Conservation (phyloP, 2,329 filamentous ascomycete species). For the Biscogniauxia marginata region DNA sequence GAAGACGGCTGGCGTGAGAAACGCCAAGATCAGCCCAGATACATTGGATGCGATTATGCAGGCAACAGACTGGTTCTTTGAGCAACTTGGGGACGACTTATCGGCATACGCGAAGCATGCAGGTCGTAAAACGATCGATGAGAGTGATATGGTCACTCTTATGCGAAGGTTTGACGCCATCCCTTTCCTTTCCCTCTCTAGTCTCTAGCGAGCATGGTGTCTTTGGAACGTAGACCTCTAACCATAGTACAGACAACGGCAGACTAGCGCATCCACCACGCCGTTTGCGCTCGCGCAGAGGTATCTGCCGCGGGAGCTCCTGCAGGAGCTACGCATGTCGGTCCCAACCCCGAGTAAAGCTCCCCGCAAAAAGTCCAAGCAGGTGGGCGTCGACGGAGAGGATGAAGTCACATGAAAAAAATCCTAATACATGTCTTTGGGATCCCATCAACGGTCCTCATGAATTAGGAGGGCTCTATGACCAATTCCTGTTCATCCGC, state of each 20-base stretch:
- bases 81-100: constrained; percentile 79
- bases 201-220: constrained; percentile 4
- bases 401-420: constrained; percentile 33
- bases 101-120: constrained; percentile 78
- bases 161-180: constrained; percentile 70
- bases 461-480: constrained; percentile 28
- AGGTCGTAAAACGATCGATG: constrained; percentile 80
- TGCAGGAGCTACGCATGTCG: constrained; percentile 78
- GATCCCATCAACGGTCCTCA: constrained; percentile 3
- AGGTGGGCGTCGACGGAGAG: constrained; percentile 42
- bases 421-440: background rate
- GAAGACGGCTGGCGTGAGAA: constrained; percentile 62
- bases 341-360: constrained; percentile 52
- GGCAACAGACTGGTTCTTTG: constrained; percentile 89
- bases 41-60: constrained; percentile 73
- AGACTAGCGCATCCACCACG: constrained; percentile 68
- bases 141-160: constrained; percentile 76
- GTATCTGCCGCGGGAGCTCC: constrained; percentile 75
- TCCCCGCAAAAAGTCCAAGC: constrained; percentile 38
- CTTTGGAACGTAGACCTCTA: constrained; percentile 19
- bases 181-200: constrained; percentile 27
- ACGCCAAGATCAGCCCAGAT: constrained; percentile 69
- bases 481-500: constrained; percentile 75
- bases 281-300: constrained; percentile 83
- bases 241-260: constrained; percentile 65